A percentile compares a stretch with the other conserved stretches of the same genome.
phyloP scores from a whole-genome alignment of 2,329 filamentous ascomycete species.

The Nemania sp. region DNA sequence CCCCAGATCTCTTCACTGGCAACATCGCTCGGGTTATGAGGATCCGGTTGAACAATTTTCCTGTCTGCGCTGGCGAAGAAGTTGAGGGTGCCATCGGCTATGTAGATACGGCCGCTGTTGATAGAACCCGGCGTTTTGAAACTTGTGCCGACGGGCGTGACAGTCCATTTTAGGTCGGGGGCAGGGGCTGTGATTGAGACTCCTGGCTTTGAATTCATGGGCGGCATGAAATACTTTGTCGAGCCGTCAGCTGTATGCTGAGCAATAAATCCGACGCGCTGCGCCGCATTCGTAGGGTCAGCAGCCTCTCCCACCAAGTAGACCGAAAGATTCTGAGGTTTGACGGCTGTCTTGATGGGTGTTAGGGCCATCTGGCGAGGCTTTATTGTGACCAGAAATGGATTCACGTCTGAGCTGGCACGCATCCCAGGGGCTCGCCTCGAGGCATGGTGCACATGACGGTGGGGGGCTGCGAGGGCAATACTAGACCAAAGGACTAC shows the following conservation, averaged over 20 bases:
- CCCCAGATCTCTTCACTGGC: conserved; percentile 18
- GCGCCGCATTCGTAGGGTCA: background rate
- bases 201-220: background rate
- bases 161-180: conserved; percentile 7
- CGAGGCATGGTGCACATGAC: background rate
- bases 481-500: background rate
- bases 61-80: conserved; percentile 8
- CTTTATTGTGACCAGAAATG: conserved; percentile 3
- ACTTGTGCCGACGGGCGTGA: background rate
- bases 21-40: conserved; percentile 20
- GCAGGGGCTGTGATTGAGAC: background rate
- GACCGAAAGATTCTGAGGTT: background rate
- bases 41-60: conserved; percentile 21
- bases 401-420: background rate
- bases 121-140: conserved; percentile 23
- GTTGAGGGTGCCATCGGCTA: conserved; percentile 17
- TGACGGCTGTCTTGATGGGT: background rate
- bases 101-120: conserved; percentile 23
- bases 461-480: background rate
- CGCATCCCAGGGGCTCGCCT: background rate
- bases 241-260: conserved; percentile 6
- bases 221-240: conserved; percentile 18
- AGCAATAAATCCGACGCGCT: conserved; percentile 10
- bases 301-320: conserved; percentile 16
- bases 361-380: background rate